A percentile compares a stretch with the other conserved stretches of the same genome.
phyloP scores from a whole-genome alignment of 805 yeast species.

The Danielozyma ontarioensis region DNA sequence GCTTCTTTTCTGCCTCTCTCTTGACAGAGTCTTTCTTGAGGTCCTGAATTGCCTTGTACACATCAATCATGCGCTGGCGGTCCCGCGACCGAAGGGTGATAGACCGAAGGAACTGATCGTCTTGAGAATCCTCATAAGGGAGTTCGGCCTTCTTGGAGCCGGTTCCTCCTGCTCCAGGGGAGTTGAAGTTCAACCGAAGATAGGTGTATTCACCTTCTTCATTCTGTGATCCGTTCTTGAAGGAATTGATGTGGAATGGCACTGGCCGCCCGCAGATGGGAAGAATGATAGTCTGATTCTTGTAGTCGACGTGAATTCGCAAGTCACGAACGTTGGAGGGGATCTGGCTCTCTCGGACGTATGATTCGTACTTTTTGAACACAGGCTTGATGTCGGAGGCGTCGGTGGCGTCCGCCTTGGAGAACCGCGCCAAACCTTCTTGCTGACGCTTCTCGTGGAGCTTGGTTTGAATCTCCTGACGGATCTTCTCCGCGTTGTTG shows the following conservation, averaged over 20 bases:
- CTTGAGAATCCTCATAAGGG: slow-evolving; percentile 87
- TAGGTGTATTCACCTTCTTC: slow-evolving; percentile 96
- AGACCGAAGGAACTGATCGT: slow-evolving; percentile 80
- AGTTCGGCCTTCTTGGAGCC: slow-evolving; percentile 67
- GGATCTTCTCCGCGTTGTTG: slow-evolving; percentile 62
- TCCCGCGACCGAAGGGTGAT: slow-evolving; percentile 87
- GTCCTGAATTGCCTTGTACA: slow-evolving; percentile 83
- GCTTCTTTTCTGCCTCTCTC: slow-evolving; percentile 85
- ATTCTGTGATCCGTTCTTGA: slow-evolving; percentile 88
- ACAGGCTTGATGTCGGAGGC: slow-evolving; percentile 58
- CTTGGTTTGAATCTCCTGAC: slow-evolving; percentile 76
- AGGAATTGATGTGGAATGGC: slow-evolving; percentile 93
- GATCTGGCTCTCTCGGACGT: slow-evolving; percentile 87
- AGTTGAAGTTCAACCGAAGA: slow-evolving; percentile 82
- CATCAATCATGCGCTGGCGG: slow-evolving; percentile 85
- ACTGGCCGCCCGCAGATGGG: slow-evolving; percentile 96
- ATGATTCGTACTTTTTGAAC: slow-evolving; percentile 92
- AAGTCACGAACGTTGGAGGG: slow-evolving; percentile 80
- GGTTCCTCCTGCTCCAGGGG: slow-evolving; percentile 83
- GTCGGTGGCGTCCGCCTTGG: slow-evolving; percentile 70
- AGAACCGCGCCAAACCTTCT: slow-evolving; percentile 78
- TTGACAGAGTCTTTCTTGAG: slow-evolving; percentile 88
- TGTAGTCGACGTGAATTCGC: slow-evolving; percentile 80
- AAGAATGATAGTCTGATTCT: slow-evolving; percentile 80
- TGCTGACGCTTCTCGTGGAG: slow-evolving; percentile 81